Conservation (phyloP, 2,329 filamentous ascomycete species). For the Rhynchosporium agropyri region DNA sequence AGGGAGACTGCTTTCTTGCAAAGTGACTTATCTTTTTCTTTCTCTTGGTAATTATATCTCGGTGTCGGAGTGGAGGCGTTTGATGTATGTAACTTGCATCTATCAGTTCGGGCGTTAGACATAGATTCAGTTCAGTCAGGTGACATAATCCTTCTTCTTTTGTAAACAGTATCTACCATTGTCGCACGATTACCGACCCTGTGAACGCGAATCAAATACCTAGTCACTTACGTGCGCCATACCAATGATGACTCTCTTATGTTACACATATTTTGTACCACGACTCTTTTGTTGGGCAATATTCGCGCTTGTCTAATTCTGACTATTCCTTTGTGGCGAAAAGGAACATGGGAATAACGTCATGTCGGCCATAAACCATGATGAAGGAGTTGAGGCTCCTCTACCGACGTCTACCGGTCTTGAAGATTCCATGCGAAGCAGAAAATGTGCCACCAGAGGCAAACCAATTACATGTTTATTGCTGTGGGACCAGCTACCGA, state of each 20-base stretch:
- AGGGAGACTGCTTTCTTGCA: background rate
- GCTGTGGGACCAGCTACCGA: too few species aligned
- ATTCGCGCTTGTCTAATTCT: too few species aligned
- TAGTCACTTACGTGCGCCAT: too few species aligned
- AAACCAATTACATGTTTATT: background rate
- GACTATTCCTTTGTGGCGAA: too few species aligned
- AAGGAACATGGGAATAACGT: background rate
- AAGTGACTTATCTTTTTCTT: background rate
- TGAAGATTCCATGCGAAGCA: background rate
- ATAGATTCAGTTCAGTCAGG: background rate
- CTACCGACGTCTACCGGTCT: background rate
- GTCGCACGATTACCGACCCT: too few species aligned
- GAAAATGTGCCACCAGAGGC: background rate
- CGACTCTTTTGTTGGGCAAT: too few species aligned
- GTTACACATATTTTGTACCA: too few species aligned
- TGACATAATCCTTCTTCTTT: background rate
- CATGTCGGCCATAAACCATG: background rate
- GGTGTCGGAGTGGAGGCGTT: background rate
- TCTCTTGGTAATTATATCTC: too few species aligned
- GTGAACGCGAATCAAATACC: too few species aligned
- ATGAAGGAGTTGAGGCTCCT: background rate
- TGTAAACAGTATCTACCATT: background rate
- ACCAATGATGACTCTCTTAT: too few species aligned
- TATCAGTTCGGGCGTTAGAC: background rate
- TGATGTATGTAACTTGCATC: constrained; percentile 8